Base-by-base conservation (phyloP, 176 grass and related monocot genomes). In the Pharus latifolius region DNA sequence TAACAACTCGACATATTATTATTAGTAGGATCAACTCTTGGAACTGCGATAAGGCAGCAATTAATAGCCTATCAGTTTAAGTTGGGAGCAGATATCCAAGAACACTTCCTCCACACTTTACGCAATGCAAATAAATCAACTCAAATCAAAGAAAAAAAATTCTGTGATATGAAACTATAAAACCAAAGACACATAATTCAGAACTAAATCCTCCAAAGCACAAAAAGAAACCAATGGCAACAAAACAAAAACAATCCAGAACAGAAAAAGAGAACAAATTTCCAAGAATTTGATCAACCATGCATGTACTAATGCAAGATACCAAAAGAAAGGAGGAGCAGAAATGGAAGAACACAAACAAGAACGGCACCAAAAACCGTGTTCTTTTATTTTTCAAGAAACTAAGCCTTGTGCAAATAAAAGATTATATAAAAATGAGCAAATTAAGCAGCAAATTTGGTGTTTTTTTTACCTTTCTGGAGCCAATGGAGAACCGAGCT, bases 401-500 rank as follows among this genome's bases (percentile, higher is more conserved):
- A n/a, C n/a, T n/a, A n/a, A n/a, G n/a, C n/a, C n/a, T n/a, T n/a
- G n/a, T n/a, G n/a, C n/a, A n/a, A n/a, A n/a, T n/a, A n/a, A n/a
- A n/a, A n/a, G n/a, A n/a, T n/a, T n/a, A n/a, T n/a, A n/a, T 42
- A 63, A 43, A 14, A 61, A 27, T 8, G 25, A 16, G 16, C 16
- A 56, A 22, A 45, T 28, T 13, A 12, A n/a, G 35, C 38, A 37
- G 15, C 10, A 7, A 22, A 65, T 10, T 63, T n/a, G n/a, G n/a
- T n/a, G n/a, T n/a, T n/a, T n/a, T n/a, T n/a, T n/a, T n/a, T n/a
- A n/a, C n/a, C n/a, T 65, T 65, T 64, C 73, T 49, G 34, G 22
- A 45, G 69, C 23, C 51, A 67, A 62, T 27, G 77, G 65, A 54
- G 65, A 40, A 41, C 55, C 23, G 58, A 41, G 46, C 13, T 70